A percentile compares a stretch with the other conserved stretches of the same genome.
Conservation (phyloP, 176 grass and related monocot genomes). For the barley (Hordeum vulgare) region DNA sequence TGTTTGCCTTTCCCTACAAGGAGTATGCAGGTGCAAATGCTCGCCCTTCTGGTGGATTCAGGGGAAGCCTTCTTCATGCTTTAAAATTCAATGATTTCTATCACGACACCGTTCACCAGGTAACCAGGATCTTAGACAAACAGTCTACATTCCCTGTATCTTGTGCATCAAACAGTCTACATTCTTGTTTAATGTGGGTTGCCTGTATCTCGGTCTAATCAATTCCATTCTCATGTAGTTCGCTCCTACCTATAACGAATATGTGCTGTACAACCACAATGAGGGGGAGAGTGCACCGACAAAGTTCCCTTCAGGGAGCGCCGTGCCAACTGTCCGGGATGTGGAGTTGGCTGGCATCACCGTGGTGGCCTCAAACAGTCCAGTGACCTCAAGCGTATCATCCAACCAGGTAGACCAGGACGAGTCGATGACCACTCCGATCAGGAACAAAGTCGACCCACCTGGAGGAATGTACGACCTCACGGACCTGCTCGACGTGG, state of each 20-base stretch:
- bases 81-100: slow-evolving; percentile 98
- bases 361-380: slow-evolving; percentile 33
- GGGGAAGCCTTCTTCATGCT: slow-evolving; percentile 74
- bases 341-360: slow-evolving; percentile 56
- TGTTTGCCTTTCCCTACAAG: slow-evolving; percentile 90
- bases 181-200: neutral
- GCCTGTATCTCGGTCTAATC: neutral
- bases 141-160: neutral
- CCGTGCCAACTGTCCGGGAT: slow-evolving; percentile 42
- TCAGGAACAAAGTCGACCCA: slow-evolving; percentile 59
- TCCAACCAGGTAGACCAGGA: slow-evolving; percentile 58
- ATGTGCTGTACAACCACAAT: slow-evolving; percentile 88
- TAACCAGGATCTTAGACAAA: slow-evolving; percentile 29
- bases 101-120: slow-evolving; percentile 97
- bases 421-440: slow-evolving; percentile 79
- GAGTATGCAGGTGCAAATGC: slow-evolving; percentile 90
- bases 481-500: slow-evolving; percentile 52
- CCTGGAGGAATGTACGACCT: slow-evolving; percentile 75
- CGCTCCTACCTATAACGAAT: slow-evolving; percentile 96
- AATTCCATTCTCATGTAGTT: slow-evolving; percentile 43
- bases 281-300: slow-evolving; percentile 50
- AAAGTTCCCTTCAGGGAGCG: slow-evolving; percentile 66
- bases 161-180: neutral
- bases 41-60: slow-evolving; percentile 62
- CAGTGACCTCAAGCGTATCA: slow-evolving; percentile 20